These are phyloP conservation scores for Penicillium sp. DNA, from an alignment of 2,329 filamentous ascomycete species.

Conservation along the genomic window DNA sequence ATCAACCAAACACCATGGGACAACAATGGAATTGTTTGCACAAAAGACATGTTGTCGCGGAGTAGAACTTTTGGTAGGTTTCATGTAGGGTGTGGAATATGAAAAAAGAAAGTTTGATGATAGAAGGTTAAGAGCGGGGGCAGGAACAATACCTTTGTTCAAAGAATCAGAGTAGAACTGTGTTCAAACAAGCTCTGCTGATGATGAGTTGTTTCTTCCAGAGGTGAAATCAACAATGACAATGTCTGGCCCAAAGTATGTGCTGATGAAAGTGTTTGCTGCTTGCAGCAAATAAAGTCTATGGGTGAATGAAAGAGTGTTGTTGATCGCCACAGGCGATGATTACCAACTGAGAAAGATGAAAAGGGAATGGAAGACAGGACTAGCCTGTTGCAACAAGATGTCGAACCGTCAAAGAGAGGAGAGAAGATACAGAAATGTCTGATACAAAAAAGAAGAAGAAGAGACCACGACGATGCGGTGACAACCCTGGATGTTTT, in stretches of 20 bases:
- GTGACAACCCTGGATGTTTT: slow-evolving; percentile 17
- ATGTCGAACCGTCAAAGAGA: slow-evolving; percentile 22
- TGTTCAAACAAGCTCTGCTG: slow-evolving; percentile 10
- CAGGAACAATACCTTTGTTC: slow-evolving; percentile 24
- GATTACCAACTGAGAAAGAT: slow-evolving; percentile 19
- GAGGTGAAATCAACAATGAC: background rate
- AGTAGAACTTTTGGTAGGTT: no score
- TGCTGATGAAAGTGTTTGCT: background rate
- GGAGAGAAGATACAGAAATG: slow-evolving; percentile 19
- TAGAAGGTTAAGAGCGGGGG: background rate
- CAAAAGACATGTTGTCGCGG: background rate
- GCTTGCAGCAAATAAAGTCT: slow-evolving; percentile 2
- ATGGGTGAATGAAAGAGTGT: slow-evolving; percentile 20
- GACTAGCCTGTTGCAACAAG: slow-evolving; percentile 28
- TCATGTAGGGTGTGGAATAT: no score
- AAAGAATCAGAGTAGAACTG: slow-evolving; percentile 5
- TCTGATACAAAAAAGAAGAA: slow-evolving; percentile 13
- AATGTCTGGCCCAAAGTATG: background rate
- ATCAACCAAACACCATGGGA: no score
- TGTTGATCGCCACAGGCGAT: slow-evolving; percentile 31
- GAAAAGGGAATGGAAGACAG: slow-evolving; percentile 28
- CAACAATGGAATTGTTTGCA: no score
- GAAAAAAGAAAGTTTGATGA: no score
- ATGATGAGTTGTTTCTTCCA: background rate
- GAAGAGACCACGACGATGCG: slow-evolving; percentile 8